Evolutionary conservation across 352 stramenopile genomes (phyloP), one percentile per base, ranked within the genome.

Genomic region (Pythium biforme): DNA sequence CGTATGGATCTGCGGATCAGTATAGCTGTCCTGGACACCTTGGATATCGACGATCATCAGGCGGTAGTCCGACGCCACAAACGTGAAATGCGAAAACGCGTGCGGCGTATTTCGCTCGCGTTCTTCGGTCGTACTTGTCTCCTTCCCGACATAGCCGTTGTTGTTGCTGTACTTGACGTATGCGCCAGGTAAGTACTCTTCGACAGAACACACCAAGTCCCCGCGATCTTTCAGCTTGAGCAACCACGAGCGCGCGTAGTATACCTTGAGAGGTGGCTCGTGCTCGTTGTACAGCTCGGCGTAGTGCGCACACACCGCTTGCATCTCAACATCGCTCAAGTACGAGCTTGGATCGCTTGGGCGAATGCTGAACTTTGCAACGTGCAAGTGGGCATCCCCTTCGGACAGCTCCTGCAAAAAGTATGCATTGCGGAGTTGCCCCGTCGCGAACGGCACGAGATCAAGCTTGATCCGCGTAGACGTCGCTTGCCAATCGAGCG

Each of bases 141-240:
- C 82, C 17, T 76, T 77, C n/a, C 85, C 85, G 1, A 94, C 85
- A 52, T 88, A 94, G 6, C 85, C 85, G 47, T 82, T 91, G 74
- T 94, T 94, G 69, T 94, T 94, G 70, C 80, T 91, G 64, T 94
- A 94, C 66, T 94, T 94, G 39, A 94, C 85, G 64, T 94, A 94
- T 10, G 79, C 73, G n/a, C 85, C 85, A 0, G 79, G 81, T 25
- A 94, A 20, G 62, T 88, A 91, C 57, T 94, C 81, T 63, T 94
- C 85, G 23, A 92, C 79, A 0, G 79, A 90, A 51, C 83, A 92
- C 26, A 94, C 79, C 0, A 90, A 49, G 9, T 85, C 73, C 6
- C 73, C 73, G 47, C 79, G 74, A 62, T 92, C 83, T 14, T 73
- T 64, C 22, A 94, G 71, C 52, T 94, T 92, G 12, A 94, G 68